A percentile compares a stretch with the other conserved stretches of the same genome.
phyloP scores from a whole-genome alignment of 805 yeast genomes.

The Pichia membranifaciens region DNA sequence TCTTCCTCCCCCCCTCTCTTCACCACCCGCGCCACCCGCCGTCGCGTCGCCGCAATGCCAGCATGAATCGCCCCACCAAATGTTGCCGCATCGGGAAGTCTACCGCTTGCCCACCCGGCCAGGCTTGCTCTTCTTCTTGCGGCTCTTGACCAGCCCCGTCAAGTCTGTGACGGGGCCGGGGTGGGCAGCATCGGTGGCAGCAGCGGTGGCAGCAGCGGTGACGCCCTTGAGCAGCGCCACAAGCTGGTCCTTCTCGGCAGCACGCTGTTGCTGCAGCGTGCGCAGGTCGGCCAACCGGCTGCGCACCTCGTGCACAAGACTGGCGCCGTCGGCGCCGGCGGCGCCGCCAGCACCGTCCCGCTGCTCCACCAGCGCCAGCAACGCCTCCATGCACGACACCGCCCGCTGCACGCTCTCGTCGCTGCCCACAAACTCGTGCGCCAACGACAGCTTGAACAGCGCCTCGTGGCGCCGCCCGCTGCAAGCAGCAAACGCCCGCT shows the following conservation, averaged over 20 bases:
- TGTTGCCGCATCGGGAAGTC: too few relatives aligned
- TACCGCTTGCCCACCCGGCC: conserved; percentile 15
- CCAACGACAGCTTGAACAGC: conserved; percentile 73
- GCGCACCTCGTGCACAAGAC: conserved; percentile 50
- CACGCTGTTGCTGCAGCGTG: conserved; percentile 34
- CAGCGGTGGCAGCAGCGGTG: neutral
- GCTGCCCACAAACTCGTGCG: conserved; percentile 58
- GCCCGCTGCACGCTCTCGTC: conserved; percentile 56
- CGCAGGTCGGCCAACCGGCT: conserved; percentile 50
- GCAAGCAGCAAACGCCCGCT: conserved; percentile 42
- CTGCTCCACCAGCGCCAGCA: conserved; percentile 26
- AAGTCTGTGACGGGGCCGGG: neutral
- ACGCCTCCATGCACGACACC: conserved; percentile 33
- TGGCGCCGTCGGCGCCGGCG: conserved; percentile 36
- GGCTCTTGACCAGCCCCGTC: conserved; percentile 1
- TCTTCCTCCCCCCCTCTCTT: neutral
- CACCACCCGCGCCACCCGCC: neutral
- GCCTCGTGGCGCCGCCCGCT: conserved; percentile 68
- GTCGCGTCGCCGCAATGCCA: neutral
- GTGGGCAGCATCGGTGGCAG: neutral
- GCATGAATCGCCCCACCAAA: conserved; percentile 12
- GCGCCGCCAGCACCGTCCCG: conserved; percentile 26
- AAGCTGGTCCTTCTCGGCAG: conserved; percentile 37
- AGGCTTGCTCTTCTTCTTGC: conserved; percentile 30
- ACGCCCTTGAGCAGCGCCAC: conserved; percentile 51